Evolutionary conservation across 345 rosid species (phyloP), one percentile per base, ranked within the genome.

Genomic region (Eucalyptus coolabah): DNA sequence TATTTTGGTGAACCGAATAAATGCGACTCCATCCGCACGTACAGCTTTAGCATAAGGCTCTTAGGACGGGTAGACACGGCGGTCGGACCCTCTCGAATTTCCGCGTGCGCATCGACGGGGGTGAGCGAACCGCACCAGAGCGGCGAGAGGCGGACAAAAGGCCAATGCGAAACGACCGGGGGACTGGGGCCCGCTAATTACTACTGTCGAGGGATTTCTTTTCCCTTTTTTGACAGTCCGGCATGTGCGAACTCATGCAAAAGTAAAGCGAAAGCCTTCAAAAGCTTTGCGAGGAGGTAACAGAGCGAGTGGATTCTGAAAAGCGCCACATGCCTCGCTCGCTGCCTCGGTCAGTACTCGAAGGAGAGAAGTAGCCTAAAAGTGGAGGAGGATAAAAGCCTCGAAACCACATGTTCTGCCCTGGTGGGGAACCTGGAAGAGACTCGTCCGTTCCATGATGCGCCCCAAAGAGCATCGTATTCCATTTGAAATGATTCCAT

Each of bases 241-340:
- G 45, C 16, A 45, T 88, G 47, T 44, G 89, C 30, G 21, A 21
- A n/a, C 26, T 24, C 30, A 24, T 26, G 50, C 85, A 56, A 63
- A n/a, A 88, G 50, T 28, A 87, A 44, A 32, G 28, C 54, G 45
- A 87, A 63, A 82, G 65, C 42, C 72, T 63, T 77, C 83, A 37
- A 77, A 77, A 77, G 83, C 28, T 40, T 37, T 2, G 83, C 12
- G 24, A 19, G 83, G 7, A 72, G 28, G 42, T 11, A 21, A 21
- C 83, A 32, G 89, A 9, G 92, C 69, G 86, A 44, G 93, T 93
- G 94, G 93, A 37, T 82, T 93, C 94, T 94, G 95, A 93, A 94
- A 94, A 94, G 95, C 56, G 81, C 87, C 95, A 94, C 95, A 87
- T 92, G 94, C 83, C 81, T 60, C 82, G 32, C 19, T 45, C 30